These are phyloP conservation scores for Lodderomyces pseudojiufengensis DNA, from an alignment of 1,139 yeast species.

Conservation along the genomic window DNA sequence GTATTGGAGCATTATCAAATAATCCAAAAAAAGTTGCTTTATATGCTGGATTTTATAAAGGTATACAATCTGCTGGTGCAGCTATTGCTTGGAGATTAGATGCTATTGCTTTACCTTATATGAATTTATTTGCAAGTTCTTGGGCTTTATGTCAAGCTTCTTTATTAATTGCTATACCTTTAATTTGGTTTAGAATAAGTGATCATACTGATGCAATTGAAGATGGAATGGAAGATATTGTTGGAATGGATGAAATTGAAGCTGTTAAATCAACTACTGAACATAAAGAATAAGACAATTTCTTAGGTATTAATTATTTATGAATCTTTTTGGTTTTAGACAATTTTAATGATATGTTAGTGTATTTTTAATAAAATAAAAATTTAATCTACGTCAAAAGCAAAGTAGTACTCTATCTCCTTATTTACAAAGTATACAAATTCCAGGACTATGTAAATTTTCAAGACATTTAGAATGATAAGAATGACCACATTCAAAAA, in stretches of 20 bases:
- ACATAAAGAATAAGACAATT: slow-evolving; percentile 9
- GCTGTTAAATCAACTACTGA: slow-evolving; percentile 19
- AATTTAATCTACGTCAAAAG: too few relatives aligned
- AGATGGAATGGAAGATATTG: slow-evolving; percentile 27
- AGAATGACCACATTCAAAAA: slow-evolving; percentile 53
- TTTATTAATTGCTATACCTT: slow-evolving; percentile 37
- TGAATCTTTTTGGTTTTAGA: too few relatives aligned
- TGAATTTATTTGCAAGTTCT: slow-evolving; percentile 46
- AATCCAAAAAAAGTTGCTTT: slow-evolving; percentile 54
- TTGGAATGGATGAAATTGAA: slow-evolving; percentile 26
- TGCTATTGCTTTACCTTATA: slow-evolving; percentile 38
- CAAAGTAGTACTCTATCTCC: not conserved
- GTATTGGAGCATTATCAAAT: slow-evolving; percentile 56
- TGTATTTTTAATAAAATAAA: too few relatives aligned
- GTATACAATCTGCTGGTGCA: slow-evolving; percentile 61
- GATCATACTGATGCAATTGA: slow-evolving; percentile 45
- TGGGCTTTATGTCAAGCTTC: slow-evolving; percentile 58
- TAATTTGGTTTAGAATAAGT: slow-evolving; percentile 38
- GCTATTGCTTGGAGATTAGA: slow-evolving; percentile 62
- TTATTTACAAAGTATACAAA: slow-evolving; percentile 11
- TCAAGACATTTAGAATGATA: slow-evolving; percentile 63
- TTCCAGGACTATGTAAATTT: slow-evolving; percentile 13
- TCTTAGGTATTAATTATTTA: too few relatives aligned
- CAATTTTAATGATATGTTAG: too few relatives aligned
- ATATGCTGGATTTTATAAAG: slow-evolving; percentile 61